phyloP scores from a whole-genome alignment of 139 green algal species.

The Chlamydomonas eustigma region DNA sequence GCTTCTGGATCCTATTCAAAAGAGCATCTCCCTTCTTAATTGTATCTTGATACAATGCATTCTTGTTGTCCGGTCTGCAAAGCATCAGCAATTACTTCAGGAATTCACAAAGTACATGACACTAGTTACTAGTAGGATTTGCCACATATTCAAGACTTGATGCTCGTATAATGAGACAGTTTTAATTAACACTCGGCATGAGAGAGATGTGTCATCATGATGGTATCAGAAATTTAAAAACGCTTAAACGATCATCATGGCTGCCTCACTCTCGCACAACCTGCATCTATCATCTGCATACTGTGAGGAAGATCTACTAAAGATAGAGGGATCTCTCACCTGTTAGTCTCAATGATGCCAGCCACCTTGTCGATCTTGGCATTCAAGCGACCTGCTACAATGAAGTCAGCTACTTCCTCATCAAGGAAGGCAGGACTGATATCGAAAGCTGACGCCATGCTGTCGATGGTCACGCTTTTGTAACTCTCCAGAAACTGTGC shows the following conservation, averaged over 20 bases:
- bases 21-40: constrained; percentile 94
- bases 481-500: constrained; percentile 93
- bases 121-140: not conserved
- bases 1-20: constrained; percentile 94
- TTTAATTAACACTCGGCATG: not conserved
- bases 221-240: too few relatives aligned
- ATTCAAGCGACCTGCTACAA: constrained; percentile 83
- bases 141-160: not conserved
- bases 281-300: too few relatives aligned
- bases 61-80: constrained; percentile 87
- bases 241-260: too few relatives aligned
- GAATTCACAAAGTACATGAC: not conserved
- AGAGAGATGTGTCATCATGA: too few relatives aligned
- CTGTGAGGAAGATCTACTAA: too few relatives aligned
- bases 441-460: constrained; percentile 85
- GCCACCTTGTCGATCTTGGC: constrained; percentile 96
- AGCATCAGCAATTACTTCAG: constrained; percentile 12
- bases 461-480: constrained; percentile 90
- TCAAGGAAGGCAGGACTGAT: constrained; percentile 53
- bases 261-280: too few relatives aligned
- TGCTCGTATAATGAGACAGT: not conserved
- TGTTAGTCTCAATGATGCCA: constrained; percentile 88
- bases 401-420: constrained; percentile 75
- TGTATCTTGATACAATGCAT: constrained; percentile 59
- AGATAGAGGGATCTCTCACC: too few relatives aligned